Percentiles rank a stretch among this genome's conserved stretches.
phyloP scores from a whole-genome alignment of 768 basidiomycete species.

The Megacollybia marginata region DNA sequence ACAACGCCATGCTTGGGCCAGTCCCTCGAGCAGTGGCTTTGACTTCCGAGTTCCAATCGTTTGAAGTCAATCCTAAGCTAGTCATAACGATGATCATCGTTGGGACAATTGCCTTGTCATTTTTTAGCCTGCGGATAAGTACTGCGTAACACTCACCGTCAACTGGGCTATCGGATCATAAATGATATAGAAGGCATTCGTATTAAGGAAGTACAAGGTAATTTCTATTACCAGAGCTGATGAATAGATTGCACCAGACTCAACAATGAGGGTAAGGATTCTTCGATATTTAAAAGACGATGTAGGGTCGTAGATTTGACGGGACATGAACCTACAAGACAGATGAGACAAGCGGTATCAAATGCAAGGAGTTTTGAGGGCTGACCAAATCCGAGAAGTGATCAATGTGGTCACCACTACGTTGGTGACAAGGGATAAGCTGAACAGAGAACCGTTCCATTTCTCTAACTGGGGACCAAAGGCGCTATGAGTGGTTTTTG shows the following conservation, averaged over 20 bases:
- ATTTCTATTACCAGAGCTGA: constrained; percentile 24
- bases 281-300: constrained; percentile 14
- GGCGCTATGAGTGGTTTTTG: constrained; percentile 21
- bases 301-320: constrained; percentile 13
- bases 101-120: constrained; percentile 19
- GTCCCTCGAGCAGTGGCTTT: neutral
- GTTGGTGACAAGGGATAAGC: constrained; percentile 25
- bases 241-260: constrained; percentile 25
- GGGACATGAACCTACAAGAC: constrained; percentile 2
- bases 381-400: constrained; percentile 24
- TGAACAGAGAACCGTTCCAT: constrained; percentile 29
- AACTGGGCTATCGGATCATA: constrained; percentile 23
- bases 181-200: constrained; percentile 28
- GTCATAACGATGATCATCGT: constrained; percentile 25
- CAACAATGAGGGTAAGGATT: constrained; percentile 20
- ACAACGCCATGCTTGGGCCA: neutral
- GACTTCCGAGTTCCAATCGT: constrained; percentile 6
- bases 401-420: constrained; percentile 24
- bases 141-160: neutral
- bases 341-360: neutral
- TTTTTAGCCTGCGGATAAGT: too few relatives aligned
- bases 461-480: constrained; percentile 20
- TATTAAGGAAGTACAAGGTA: constrained; percentile 23
- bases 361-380: too few relatives aligned
- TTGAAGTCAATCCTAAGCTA: constrained; percentile 18